A percentile compares a stretch with the other conserved stretches of the same genome.
Evolutionary conservation across 441 rosid species (phyloP).

Genomic region (Omphalea diandra): DNA sequence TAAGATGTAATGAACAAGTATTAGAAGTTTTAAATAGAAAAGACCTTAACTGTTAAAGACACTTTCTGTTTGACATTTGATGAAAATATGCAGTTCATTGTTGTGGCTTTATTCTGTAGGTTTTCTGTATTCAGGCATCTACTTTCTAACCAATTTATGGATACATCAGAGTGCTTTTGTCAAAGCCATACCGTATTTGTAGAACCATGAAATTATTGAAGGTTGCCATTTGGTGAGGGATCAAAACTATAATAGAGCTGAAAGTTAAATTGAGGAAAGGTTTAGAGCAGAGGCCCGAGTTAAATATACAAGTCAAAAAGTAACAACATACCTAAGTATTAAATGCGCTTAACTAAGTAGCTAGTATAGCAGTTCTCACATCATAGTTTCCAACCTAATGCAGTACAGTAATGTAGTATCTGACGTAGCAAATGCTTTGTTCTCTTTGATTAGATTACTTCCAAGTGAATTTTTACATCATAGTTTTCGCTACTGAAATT

Average conservation of each 20-base stretch:
- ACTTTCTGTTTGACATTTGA: background rate
- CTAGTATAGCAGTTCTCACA: background rate
- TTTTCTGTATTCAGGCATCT: background rate
- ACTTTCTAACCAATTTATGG: background rate
- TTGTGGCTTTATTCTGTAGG: background rate
- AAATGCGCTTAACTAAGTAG: background rate
- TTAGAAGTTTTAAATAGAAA: background rate
- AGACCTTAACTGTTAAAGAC: background rate
- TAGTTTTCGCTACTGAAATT: background rate
- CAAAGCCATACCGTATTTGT: background rate
- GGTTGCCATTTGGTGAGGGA: background rate
- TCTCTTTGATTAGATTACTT: background rate
- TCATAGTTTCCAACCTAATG: background rate
- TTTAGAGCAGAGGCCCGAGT: background rate
- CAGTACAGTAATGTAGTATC: background rate
- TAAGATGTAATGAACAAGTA: slow-evolving; percentile 1
- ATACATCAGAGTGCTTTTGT: background rate
- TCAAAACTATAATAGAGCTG: background rate
- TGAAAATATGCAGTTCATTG: background rate
- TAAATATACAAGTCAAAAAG: background rate
- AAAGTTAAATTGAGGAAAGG: background rate
- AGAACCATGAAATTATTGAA: background rate
- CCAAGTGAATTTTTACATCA: background rate
- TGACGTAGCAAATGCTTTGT: background rate
- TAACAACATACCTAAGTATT: background rate